Evolutionary conservation across 306 rosid species (phyloP), one percentile per base, ranked within the genome.

Genomic region (Geum urbanum): DNA sequence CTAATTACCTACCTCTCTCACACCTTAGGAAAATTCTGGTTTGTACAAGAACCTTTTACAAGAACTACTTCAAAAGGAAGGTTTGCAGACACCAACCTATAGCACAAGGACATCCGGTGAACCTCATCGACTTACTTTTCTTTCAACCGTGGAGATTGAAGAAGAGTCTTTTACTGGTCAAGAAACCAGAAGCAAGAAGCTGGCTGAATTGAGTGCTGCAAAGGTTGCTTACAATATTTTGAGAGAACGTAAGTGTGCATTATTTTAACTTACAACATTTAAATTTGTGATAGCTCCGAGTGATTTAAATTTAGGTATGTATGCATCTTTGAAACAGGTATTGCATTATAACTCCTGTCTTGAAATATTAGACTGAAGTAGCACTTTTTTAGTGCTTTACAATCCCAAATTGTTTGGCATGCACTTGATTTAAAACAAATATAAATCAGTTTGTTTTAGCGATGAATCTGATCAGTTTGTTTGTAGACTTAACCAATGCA

Each of bases 11-110:
- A 15, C 13, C 18, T 45, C 54, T 56, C 10, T 35, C 40, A n/a
- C 75, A 77, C 74, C 41, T 0, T 53, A 91, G 97, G 87, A 82
- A 56, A 80, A 78, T 67, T 40, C 62, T 35, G 67, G 75, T 61
- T 71, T 85, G n/a, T 91, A 88, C 88, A 91, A 94, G 80, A 91
- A 86, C 63, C 89, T 94, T 46, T 77, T 91, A 61, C 97, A 94
- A 86, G 95, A 94, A 70, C 45, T 91, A 45, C 56, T 77, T 75
- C 99, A 91, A 24, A 94, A 76, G 79, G 78, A 76, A 74, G 89
- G 92, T 20, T 57, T 71, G 47, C 18, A 4, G 14, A 61, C 86
- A 51, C 97, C 99, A 11, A 4, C 67, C 35, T 94, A 91, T 77
- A 74, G 10, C 70, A 81, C 97, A 32, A 39, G 5, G 0, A 78